Evolutionary conservation across 2,329 filamentous ascomycete species (phyloP), one percentile per base, ranked within the genome.

Genomic region (Aureobasidium sp.): DNA sequence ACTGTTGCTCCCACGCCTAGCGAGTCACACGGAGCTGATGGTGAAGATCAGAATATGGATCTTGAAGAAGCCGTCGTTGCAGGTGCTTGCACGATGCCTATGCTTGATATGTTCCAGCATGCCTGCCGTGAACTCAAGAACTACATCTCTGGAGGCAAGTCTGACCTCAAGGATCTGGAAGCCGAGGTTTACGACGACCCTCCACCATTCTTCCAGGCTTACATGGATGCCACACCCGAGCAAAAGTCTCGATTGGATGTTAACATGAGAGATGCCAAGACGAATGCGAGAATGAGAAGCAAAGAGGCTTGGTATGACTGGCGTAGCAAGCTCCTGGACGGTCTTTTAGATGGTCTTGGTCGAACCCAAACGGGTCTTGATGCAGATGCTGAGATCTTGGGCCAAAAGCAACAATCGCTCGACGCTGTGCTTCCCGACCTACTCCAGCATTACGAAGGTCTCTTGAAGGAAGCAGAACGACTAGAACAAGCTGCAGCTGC

Each of bases 291-390:
- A 29, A 81, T 97, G 15, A 80, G 92, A 57, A 97, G 93, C 77
- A 97, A 97, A 72, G 91, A 90, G 62, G 92, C 94, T 79, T 99
- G 94, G 94, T 99, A 99, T 73, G 89, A 93, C 70, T 99, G 94
- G 94, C 87, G 94, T 44, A 93, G 90, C 81, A 93, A 94, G 69
- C 82, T 97, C 27, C 86, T 89, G 34, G 82, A 91, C 62, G 89
- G 90, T 20, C 81, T 99, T 41, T 91, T 89, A 71, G 87, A 91
- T 68, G 92, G 90, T 3, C 82, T 97, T 3, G 74, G 89, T 61
- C 86, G 84, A 64, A 94, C 92, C 62, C 80, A 84, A 1, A 84
- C 89, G 62, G 90, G 87, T 22, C 90, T 99, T 84, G 82, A 85
- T 51, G 77, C 78, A 1, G 94, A 99, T 67, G 85, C 89, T 58